phyloP scores from a whole-genome alignment of 495 filamentous ascomycete genomes.

The Podospora fimiseda region DNA sequence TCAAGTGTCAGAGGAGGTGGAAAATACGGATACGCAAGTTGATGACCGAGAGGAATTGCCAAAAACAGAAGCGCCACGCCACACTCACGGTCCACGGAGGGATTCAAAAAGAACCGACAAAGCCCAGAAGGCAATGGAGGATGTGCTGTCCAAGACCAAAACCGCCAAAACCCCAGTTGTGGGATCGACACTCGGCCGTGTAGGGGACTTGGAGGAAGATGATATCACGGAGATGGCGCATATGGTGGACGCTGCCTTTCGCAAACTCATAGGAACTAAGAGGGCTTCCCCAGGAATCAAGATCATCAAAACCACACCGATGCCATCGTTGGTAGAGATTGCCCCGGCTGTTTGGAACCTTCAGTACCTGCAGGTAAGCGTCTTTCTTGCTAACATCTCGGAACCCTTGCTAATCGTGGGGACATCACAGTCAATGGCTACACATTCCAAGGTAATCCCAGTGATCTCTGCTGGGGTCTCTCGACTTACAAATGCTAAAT shows the following conservation, averaged over 20 bases:
- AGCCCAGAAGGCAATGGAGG: slow-evolving; percentile 3
- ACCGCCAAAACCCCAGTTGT: background rate
- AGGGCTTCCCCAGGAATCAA: slow-evolving; percentile 20
- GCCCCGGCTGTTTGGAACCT: slow-evolving; percentile 42
- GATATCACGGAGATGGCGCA: slow-evolving; percentile 18
- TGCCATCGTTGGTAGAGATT: slow-evolving; percentile 34
- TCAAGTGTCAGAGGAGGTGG: background rate
- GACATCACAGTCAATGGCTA: slow-evolving; percentile 17
- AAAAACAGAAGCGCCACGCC: background rate
- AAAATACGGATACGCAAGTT: too few relatives aligned
- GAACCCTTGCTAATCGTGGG: slow-evolving; percentile 1
- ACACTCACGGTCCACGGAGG: slow-evolving; percentile 8
- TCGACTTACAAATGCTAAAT: slow-evolving; percentile 19
- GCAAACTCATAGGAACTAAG: slow-evolving; percentile 28
- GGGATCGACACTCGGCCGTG: background rate
- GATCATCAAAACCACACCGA: slow-evolving; percentile 7
- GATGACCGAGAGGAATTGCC: background rate
- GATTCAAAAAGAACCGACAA: slow-evolving; percentile 9
- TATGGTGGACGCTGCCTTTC: slow-evolving; percentile 31
- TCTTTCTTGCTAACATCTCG: background rate
- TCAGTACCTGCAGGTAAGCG: slow-evolving; percentile 33
- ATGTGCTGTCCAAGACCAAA: background rate
- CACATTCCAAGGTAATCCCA: slow-evolving; percentile 18
- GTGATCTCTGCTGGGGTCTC: slow-evolving; percentile 19
- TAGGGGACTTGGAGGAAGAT: background rate